phyloP scores from a whole-genome alignment of 169 alveolate genomes.

The Neospora caninum region DNA sequence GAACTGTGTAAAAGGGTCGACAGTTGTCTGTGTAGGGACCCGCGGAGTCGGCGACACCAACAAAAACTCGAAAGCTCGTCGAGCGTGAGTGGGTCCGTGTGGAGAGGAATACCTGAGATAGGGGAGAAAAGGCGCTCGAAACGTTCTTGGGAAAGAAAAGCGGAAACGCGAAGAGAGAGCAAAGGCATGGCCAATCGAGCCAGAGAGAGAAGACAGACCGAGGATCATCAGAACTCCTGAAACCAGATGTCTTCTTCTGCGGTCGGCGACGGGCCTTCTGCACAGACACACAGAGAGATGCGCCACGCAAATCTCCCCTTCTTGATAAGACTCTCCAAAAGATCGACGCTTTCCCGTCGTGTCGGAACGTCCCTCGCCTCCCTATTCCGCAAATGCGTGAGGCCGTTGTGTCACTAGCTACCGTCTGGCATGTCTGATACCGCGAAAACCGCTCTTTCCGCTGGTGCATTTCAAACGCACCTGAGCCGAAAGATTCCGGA shows the following conservation, averaged over 20 bases:
- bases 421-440: not conserved
- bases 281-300: conserved; percentile 3
- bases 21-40: too few relatives aligned
- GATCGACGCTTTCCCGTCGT: not conserved
- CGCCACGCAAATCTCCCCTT: not conserved
- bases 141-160: too few relatives aligned
- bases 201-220: not conserved
- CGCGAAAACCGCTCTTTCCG: not conserved
- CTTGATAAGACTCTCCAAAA: not conserved
- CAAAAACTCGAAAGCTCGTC: too few relatives aligned
- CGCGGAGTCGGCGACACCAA: too few relatives aligned
- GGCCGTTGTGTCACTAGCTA: not conserved
- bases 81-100: too few relatives aligned
- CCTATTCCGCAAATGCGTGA: not conserved
- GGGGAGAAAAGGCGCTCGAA: too few relatives aligned
- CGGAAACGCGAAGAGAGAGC: not conserved
- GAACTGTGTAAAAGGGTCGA: too few relatives aligned
- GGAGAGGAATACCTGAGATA: too few relatives aligned
- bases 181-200: not conserved
- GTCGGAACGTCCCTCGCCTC: not conserved
- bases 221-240: not conserved
- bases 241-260: conserved; percentile 11
- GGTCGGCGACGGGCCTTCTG: conserved; percentile 27
- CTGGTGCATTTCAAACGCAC: not conserved
- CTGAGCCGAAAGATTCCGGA: not conserved